Evolutionary conservation across 345 rosid species (phyloP), one percentile per base, ranked within the genome.

Genomic region (Eucalyptus rudis): DNA sequence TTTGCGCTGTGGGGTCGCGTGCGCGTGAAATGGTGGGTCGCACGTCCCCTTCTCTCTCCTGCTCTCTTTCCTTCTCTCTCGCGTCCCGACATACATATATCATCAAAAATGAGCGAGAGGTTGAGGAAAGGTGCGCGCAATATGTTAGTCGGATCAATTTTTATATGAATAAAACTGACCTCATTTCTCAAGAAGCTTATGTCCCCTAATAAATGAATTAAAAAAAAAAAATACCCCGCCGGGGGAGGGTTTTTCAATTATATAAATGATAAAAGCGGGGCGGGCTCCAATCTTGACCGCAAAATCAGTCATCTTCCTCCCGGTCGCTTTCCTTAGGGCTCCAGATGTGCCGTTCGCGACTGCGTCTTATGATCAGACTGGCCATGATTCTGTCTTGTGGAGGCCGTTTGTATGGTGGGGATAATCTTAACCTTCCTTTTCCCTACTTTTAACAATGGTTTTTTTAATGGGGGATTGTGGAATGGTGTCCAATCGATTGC

Each of bases 11-110:
- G 86, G 87, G 92, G 91, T 88, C 14, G 89, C 84, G 88, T 89
- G 93, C 90, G 87, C 81, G 62, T 88, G 91, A 88, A 90, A 87
- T 86, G 88, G 89, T 91, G 94, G 92, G 92, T 29, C 86, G 89
- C 94, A 91, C 91, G 91, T 91, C 90, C 85, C 86, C 66, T 88
- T 88, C 86, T 33, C 86, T 47, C 86, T 47, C 91, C 88, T 87
- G 87, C 54, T 27, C 66, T 27, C 66, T 59, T 27, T 27, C 68
- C 68, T 44, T 49, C n/a, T n/a, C 86, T 47, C 91, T 89, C 88
- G 88, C 54, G 83, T 79, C 87, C 89, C 89, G 88, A 93, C 92
- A 85, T 44, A 49, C 12, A 59, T 56, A 88, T 29, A 81, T 64
- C 84, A 76, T 76, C 84, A 11, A 43, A 86, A 15, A 25, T 40